Conservation (phyloP, 176 grass and related monocot species). For the Puccinellia tenuiflora region DNA sequence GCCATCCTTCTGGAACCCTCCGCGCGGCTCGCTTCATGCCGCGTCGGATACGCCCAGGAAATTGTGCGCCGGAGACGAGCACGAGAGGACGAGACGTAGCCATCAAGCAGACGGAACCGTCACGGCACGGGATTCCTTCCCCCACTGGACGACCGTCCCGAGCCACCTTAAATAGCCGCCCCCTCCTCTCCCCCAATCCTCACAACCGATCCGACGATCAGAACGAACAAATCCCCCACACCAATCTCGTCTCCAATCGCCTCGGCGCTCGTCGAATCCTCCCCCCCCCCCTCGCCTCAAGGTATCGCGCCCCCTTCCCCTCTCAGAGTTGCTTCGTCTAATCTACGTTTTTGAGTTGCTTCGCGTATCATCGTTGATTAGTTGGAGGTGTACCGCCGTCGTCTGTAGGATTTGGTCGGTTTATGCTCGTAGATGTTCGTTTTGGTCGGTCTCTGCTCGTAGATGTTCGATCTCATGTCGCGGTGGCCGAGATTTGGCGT, state of each 20-base stretch:
- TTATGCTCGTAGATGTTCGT: neutral
- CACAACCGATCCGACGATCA: neutral
- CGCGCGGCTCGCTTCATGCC: too few relatives aligned
- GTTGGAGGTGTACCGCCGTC: neutral
- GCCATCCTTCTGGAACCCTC: too few relatives aligned
- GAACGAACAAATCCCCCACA: neutral
- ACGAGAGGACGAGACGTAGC: too few relatives aligned
- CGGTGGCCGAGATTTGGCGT: neutral
- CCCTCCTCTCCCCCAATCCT: neutral
- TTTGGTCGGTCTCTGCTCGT: neutral
- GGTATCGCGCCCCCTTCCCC: neutral
- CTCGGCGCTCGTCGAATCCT: neutral
- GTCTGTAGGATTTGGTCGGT: neutral
- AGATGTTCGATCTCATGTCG: neutral
- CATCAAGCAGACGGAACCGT: neutral
- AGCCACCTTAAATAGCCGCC: neutral
- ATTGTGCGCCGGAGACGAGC: too few relatives aligned
- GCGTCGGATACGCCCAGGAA: too few relatives aligned
- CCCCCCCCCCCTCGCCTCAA: neutral
- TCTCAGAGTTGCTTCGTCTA: neutral
- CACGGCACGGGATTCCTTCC: conserved; percentile 16
- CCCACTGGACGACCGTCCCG: neutral
- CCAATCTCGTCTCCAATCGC: neutral
- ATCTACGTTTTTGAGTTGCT: neutral
- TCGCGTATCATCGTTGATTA: neutral